These are phyloP conservation scores for Calonectria leucothoes DNA, from an alignment of 2,329 filamentous ascomycete species.

Conservation along the genomic window DNA sequence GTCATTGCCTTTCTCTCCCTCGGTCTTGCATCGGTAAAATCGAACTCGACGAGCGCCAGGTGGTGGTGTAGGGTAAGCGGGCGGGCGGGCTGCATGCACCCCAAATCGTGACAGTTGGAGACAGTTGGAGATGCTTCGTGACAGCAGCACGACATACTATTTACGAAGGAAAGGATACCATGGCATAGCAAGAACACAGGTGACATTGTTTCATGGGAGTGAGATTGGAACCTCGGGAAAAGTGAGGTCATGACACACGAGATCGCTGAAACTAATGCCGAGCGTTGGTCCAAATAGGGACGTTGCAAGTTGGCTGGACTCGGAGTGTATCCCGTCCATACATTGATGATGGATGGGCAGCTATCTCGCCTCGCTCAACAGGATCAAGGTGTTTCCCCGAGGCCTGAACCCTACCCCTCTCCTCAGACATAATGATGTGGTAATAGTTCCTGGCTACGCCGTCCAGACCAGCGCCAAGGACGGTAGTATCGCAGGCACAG, in stretches of 20 bases:
- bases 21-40: slow-evolving; percentile 2
- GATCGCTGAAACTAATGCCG: background rate
- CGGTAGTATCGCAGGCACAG: background rate
- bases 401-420: background rate
- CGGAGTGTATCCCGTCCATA: background rate
- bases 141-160: background rate
- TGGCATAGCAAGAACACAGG: no score
- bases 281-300: background rate
- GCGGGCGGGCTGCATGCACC: background rate
- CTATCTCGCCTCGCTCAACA: slow-evolving; percentile 3
- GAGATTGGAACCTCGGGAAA: background rate
- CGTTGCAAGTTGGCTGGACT: background rate
- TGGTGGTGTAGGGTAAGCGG: background rate
- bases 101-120: background rate
- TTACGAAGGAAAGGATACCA: background rate
- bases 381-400: background rate
- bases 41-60: background rate
- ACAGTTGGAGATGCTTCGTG: background rate
- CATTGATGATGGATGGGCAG: background rate
- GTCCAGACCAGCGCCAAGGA: background rate
- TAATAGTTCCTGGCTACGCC: background rate
- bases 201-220: background rate
- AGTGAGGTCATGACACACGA: background rate
- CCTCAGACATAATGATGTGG: background rate
- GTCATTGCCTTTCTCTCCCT: background rate